Evolutionary conservation across 306 rosid genomes (phyloP).

Genomic region (Quercus agrifolia): DNA sequence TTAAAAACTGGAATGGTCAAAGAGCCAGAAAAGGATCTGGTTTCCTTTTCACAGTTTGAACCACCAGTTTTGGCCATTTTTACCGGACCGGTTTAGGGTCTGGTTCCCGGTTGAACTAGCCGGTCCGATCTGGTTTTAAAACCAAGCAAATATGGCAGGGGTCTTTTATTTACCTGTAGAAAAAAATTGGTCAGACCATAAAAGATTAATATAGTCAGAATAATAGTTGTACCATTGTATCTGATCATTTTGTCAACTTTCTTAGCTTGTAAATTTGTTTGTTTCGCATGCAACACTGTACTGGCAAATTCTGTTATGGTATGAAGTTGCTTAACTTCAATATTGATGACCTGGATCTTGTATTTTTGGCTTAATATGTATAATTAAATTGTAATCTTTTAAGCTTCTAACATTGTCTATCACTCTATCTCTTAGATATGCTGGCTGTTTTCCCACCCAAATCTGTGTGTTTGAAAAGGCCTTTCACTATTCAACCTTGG

Average conservation of each 20-base stretch:
- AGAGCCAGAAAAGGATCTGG: too few relatives aligned
- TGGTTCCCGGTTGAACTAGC: too few relatives aligned
- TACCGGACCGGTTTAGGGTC: too few relatives aligned
- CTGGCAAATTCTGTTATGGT: background rate
- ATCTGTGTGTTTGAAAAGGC: constrained; percentile 53
- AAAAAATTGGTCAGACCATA: background rate
- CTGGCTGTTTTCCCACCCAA: constrained; percentile 54
- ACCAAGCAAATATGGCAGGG: background rate
- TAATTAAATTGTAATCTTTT: background rate
- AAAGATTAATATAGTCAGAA: background rate
- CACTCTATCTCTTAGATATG: constrained; percentile 36
- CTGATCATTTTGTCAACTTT: background rate
- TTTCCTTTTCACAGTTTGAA: too few relatives aligned
- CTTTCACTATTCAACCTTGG: constrained; percentile 69
- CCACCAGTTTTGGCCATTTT: too few relatives aligned
- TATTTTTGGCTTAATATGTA: constrained; percentile 11
- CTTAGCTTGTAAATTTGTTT: background rate
- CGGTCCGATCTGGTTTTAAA: too few relatives aligned
- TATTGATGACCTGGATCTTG: background rate
- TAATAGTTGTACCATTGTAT: background rate
- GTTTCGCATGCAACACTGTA: background rate
- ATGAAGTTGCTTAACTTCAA: background rate
- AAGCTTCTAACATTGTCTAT: constrained; percentile 19
- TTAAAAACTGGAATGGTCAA: too few relatives aligned
- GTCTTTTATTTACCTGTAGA: background rate